A percentile compares a stretch with the other conserved stretches of the same genome.
Conservation (phyloP, 2,329 filamentous ascomycete species). For the Zymoseptoria pseudotritici region DNA sequence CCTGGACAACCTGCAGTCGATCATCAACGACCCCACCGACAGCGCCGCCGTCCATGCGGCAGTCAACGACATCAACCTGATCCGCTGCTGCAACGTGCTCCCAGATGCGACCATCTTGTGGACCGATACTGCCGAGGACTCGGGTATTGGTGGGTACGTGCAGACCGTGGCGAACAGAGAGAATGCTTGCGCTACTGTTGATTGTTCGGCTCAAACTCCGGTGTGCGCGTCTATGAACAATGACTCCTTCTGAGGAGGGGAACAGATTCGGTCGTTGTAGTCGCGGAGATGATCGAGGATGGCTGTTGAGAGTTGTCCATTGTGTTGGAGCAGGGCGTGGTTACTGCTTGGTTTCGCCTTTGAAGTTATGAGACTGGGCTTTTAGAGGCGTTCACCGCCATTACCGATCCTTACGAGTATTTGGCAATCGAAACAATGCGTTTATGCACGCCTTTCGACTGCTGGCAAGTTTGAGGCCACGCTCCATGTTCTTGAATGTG, state of each 20-base stretch:
- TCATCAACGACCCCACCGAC: constrained; percentile 7
- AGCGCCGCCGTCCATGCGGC: constrained; percentile 1
- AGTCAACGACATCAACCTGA: constrained; percentile 13
- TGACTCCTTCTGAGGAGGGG: neutral
- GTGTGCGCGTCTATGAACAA: neutral
- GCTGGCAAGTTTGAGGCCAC: too few species aligned
- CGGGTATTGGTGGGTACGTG: neutral
- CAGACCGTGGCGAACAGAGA: neutral
- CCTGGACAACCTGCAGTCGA: constrained; percentile 10
- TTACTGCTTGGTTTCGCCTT: neutral
- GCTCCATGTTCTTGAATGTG: neutral
- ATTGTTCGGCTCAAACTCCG: neutral
- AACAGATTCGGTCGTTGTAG: neutral
- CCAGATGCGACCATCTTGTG: constrained; percentile 9
- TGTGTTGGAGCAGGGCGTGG: neutral
- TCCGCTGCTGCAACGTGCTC: constrained; percentile 21
- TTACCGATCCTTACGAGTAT: too few species aligned
- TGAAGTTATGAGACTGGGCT: too few species aligned
- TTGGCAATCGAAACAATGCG: too few species aligned
- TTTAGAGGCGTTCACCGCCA: too few species aligned
- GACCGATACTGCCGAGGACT: neutral
- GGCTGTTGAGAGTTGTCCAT: neutral
- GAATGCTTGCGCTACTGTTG: neutral
- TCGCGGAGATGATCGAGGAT: neutral
- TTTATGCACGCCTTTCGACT: too few species aligned